These are phyloP conservation scores for Warburgia ugandensis DNA, from an alignment of 164 flowering plant genomes.

Conservation along the genomic window DNA sequence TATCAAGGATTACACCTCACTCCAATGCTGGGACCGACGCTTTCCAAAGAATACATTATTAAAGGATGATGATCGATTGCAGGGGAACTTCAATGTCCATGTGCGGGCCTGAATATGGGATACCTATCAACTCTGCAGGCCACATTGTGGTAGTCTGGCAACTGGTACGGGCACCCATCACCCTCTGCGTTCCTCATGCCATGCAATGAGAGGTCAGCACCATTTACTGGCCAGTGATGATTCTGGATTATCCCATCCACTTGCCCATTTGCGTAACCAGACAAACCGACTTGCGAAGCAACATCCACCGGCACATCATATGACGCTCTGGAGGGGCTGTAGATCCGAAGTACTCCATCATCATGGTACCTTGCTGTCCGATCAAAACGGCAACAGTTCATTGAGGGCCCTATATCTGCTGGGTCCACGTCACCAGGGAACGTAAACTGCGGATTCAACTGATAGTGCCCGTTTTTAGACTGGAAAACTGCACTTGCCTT, in stretches of 20 bases:
- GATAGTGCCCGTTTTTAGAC: slow-evolving; percentile 27
- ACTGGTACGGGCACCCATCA: slow-evolving; percentile 43
- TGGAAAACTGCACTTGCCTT: slow-evolving; percentile 19
- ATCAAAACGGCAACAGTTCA: slow-evolving; percentile 46
- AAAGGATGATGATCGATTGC: slow-evolving; percentile 8
- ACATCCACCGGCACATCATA: slow-evolving; percentile 36
- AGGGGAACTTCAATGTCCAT: slow-evolving; percentile 35
- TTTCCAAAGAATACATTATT: slow-evolving; percentile 33
- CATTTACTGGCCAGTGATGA: slow-evolving; percentile 61
- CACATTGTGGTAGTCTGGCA: slow-evolving; percentile 51
- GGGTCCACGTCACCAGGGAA: slow-evolving; percentile 43
- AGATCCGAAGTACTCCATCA: slow-evolving; percentile 37
- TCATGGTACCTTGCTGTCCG: slow-evolving; percentile 44
- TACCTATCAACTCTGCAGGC: slow-evolving; percentile 57
- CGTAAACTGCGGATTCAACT: slow-evolving; percentile 42
- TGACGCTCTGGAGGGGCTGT: slow-evolving; percentile 30
- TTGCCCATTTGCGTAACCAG: slow-evolving; percentile 47
- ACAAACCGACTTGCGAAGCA: slow-evolving; percentile 30
- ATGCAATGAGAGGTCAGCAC: slow-evolving; percentile 40
- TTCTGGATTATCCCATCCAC: slow-evolving; percentile 44
- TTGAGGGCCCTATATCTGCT: slow-evolving; percentile 32
- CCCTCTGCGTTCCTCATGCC: slow-evolving; percentile 33
- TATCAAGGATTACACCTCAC: slow-evolving; percentile 29
- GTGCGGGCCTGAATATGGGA: slow-evolving; percentile 55
- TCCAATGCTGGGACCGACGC: slow-evolving; percentile 25